Evolutionary conservation across 805 yeast species (phyloP).

Genomic region (Hanseniaspora singularis): DNA sequence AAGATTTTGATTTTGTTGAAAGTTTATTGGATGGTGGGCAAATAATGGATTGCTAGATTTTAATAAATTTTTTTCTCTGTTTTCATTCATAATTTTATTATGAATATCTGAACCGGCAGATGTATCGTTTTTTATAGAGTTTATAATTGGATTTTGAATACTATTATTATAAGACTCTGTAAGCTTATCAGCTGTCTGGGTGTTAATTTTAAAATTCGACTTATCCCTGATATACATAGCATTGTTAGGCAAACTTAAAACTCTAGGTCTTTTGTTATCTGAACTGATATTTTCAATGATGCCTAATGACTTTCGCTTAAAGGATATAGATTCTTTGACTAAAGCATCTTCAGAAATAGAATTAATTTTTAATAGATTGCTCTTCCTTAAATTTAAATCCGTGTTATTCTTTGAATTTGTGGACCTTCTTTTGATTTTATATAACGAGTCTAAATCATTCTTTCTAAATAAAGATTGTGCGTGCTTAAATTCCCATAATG

Average conservation of each 20-base stretch:
- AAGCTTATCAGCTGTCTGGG: too few relatives aligned
- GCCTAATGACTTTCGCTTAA: constrained; percentile 7
- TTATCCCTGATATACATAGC: neutral
- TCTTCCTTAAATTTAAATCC: too few relatives aligned
- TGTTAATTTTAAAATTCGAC: neutral
- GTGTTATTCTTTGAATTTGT: too few relatives aligned
- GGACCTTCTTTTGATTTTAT: constrained; percentile 39
- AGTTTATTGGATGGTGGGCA: too few relatives aligned
- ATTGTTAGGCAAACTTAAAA: constrained; percentile 1
- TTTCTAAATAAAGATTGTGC: constrained; percentile 64
- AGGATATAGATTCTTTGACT: neutral
- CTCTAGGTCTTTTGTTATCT: neutral
- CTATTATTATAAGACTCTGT: too few relatives aligned
- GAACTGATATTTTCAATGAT: neutral
- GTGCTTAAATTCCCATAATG: constrained; percentile 80
- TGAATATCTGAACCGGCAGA: neutral
- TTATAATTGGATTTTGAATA: too few relatives aligned
- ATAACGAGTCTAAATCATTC: constrained; percentile 65
- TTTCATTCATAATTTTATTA: too few relatives aligned
- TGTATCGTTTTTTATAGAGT: too few relatives aligned
- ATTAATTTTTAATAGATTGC: too few relatives aligned
- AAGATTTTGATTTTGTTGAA: neutral
- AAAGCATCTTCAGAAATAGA: too few relatives aligned
- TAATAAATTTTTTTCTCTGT: too few relatives aligned
- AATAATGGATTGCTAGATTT: too few relatives aligned